A percentile compares a stretch with the other conserved stretches of the same genome.
Conservation (phyloP, 768 basidiomycete genomes). For the Lactarius indigo region DNA sequence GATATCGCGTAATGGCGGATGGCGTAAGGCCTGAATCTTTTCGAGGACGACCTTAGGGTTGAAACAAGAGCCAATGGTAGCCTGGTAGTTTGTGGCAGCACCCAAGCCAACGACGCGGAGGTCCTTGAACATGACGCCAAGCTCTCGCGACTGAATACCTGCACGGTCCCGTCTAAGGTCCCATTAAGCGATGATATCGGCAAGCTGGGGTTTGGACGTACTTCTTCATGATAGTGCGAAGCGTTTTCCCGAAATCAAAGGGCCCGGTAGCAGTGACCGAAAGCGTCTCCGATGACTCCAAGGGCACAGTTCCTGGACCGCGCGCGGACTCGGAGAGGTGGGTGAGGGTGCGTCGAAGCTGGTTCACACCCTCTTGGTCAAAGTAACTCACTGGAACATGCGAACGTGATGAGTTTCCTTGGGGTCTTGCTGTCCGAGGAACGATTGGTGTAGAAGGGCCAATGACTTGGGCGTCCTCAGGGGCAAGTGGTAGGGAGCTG, state of each 20-base stretch:
- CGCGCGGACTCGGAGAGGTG: constrained; percentile 9
- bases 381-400: constrained; percentile 47
- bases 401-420: background rate
- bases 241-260: constrained; percentile 32
- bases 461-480: background rate
- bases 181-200: background rate
- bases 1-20: constrained; percentile 59
- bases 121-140: constrained; percentile 59
- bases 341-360: constrained; percentile 39
- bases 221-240: constrained; percentile 29
- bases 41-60: constrained; percentile 48
- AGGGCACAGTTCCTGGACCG: background rate
- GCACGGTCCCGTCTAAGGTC: constrained; percentile 44
- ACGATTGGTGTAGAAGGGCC: background rate
- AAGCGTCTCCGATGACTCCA: constrained; percentile 27
- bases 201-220: constrained; percentile 5
- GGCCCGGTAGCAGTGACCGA: constrained; percentile 25
- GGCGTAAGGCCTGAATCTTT: constrained; percentile 44
- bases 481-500: constrained; percentile 2
- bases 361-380: constrained; percentile 47
- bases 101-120: constrained; percentile 60
- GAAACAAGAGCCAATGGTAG: constrained; percentile 60
- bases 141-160: constrained; percentile 48
- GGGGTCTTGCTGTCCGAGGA: background rate
- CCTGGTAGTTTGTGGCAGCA: constrained; percentile 48